Evolutionary conservation across 345 rosid species (phyloP).

Genomic region (Eucalyptus microcorys): DNA sequence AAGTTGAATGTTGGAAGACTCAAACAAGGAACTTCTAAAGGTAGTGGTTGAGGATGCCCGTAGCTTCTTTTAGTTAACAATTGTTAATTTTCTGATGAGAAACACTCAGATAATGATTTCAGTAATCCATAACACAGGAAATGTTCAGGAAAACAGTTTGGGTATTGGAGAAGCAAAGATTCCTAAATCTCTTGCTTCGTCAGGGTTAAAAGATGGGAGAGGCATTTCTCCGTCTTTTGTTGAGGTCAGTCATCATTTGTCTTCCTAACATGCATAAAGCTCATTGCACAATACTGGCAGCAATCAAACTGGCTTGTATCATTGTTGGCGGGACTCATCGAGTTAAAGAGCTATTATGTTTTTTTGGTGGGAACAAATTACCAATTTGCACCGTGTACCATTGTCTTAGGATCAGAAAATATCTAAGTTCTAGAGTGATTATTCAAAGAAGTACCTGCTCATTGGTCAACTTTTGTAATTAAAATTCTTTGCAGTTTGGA

Average conservation of each 20-base stretch:
- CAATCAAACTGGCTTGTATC: not conserved
- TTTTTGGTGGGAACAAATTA: not conserved
- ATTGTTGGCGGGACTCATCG: not conserved
- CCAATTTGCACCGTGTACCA: not conserved
- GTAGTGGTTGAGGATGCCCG: not conserved
- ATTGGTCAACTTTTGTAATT: not conserved
- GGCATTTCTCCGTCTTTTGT: not conserved
- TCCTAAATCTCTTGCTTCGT: not conserved
- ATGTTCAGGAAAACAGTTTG: not conserved
- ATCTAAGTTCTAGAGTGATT: not conserved
- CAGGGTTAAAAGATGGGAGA: not conserved
- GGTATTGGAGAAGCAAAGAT: not conserved
- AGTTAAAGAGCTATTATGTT: not conserved
- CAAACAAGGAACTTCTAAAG: not conserved
- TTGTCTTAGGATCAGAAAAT: not conserved
- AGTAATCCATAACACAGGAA: not conserved
- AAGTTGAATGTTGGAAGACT: not conserved
- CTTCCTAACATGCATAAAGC: not conserved
- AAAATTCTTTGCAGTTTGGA: not conserved
- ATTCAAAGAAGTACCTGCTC: not conserved
- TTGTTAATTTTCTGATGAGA: not conserved
- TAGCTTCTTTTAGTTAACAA: not conserved
- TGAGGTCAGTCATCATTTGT: not conserved
- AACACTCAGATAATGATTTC: not conserved
- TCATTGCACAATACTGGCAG: not conserved